Evolutionary conservation across 306 rosid species (phyloP).

Genomic region (Urtica urens): DNA sequence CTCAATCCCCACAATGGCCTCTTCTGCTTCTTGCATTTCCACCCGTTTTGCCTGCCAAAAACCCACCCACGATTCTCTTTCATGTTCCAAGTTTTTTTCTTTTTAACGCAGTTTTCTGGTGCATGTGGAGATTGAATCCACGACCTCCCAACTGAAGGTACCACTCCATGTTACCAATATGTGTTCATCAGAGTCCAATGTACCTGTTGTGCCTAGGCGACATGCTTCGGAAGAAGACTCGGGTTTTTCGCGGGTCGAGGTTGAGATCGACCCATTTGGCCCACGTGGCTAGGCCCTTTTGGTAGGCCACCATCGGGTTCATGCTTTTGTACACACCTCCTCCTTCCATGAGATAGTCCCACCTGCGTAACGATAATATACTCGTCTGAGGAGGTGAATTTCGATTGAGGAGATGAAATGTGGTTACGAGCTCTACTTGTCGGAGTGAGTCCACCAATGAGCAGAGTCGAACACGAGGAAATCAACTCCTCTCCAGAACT

Average conservation of each 20-base stretch:
- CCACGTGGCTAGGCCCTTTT: conserved; percentile 91
- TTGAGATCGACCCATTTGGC: conserved; percentile 91
- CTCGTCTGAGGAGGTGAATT: background rate
- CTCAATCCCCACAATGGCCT: conserved; percentile 67
- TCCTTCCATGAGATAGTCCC: conserved; percentile 95
- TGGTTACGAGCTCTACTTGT: conserved; percentile 58
- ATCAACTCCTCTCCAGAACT: conserved; percentile 87
- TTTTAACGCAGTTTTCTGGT: background rate
- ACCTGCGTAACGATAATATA: conserved; percentile 32
- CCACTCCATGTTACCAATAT: too few species aligned
- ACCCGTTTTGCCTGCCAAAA: conserved; percentile 65
- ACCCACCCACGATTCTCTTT: too few species aligned
- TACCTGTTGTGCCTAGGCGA: conserved; percentile 97
- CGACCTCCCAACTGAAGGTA: too few species aligned
- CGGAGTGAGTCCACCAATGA: conserved; percentile 99
- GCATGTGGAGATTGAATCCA: background rate
- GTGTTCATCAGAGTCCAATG: too few species aligned
- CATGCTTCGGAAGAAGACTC: conserved; percentile 79
- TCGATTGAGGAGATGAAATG: background rate
- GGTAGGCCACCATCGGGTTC: conserved; percentile 95
- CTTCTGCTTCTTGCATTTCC: conserved; percentile 86
- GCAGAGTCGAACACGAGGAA: conserved; percentile 92
- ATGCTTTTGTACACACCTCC: conserved; percentile 31
- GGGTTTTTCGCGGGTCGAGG: conserved; percentile 53
- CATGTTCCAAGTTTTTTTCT: background rate